phyloP scores from a whole-genome alignment of 129 eudicot genomes.

The Tagetes erecta region DNA sequence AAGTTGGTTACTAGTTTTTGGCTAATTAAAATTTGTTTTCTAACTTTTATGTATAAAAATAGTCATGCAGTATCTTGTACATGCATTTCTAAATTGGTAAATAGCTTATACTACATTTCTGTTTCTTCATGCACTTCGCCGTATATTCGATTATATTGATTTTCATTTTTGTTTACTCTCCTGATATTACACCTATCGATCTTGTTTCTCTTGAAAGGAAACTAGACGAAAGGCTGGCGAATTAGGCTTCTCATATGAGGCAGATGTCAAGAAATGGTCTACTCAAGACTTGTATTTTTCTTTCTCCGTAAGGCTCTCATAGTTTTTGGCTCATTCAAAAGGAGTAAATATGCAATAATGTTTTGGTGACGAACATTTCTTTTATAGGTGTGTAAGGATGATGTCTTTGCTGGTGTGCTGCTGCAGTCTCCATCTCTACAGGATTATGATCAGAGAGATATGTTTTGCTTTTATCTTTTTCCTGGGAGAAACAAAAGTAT shows the following conservation, averaged over 20 bases:
- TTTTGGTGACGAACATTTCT: neutral
- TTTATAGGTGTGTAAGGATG: conserved; percentile 57
- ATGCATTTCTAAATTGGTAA: neutral
- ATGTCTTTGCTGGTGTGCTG: conserved; percentile 62
- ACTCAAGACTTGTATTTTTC: conserved; percentile 58
- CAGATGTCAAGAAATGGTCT: conserved; percentile 66
- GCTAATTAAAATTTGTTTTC: neutral
- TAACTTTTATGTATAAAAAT: neutral
- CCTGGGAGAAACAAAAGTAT: conserved; percentile 48
- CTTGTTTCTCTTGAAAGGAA: conserved; percentile 44
- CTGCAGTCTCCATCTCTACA: conserved; percentile 64
- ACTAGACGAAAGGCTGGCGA: conserved; percentile 41
- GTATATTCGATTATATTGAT: neutral
- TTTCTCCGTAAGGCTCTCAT: conserved; percentile 57
- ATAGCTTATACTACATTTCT: neutral
- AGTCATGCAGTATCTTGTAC: too few relatives aligned
- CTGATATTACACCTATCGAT: neutral
- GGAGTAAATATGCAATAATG: conserved; percentile 8
- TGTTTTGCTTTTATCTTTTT: conserved; percentile 76
- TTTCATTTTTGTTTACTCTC: neutral
- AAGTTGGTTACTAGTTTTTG: conserved; percentile 1
- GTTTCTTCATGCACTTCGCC: neutral
- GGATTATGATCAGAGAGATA: conserved; percentile 85
- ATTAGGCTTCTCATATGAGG: conserved; percentile 62
- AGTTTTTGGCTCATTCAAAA: neutral